Evolutionary conservation across 2,329 filamentous ascomycete genomes (phyloP), one percentile per base, ranked within the genome.

Genomic region (Pseudogymnoascus sp.): DNA sequence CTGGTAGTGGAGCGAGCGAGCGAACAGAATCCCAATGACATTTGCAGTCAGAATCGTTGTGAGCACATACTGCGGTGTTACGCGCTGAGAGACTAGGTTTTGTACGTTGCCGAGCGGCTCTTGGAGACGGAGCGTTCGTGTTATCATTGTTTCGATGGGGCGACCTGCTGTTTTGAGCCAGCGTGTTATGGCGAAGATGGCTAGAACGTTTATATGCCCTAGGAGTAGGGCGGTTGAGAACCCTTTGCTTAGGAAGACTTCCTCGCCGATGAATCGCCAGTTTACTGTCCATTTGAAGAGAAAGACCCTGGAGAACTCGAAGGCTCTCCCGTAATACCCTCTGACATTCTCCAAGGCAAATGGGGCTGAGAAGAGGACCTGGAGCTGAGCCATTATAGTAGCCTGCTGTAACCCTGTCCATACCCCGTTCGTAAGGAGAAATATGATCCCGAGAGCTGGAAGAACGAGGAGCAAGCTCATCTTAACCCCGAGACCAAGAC

Each of bases 221-320:
- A 76, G 77, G 16, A 90, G 75, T 61, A 91, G 76, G 21, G 76
- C 73, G 11, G 82, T 69, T 14, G 87, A 83, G 70, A 90, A 90
- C 2, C 77, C 73, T 64, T 75, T 81, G n/a, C 86, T 89, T 57
- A 96, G 82, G 71, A 99, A 99, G 0, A 79, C 76, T 6, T 90
- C 84, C 76, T 97, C 92, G 14, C 90, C 88, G n/a, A 97, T 78
- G 74, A 98, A 98, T 63, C 93, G 87, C 95, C 95, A 99, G 76
- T 99, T 99, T 69, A 99, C 95, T 0, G 95, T 99, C 95, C 95
- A 99, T 77, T 93, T 92, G 81, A 93, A 98, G 71, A 96, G 82
- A 78, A 99, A 99, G 70, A 91, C 86, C 63, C 95, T 84, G 57
- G 90, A 92, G 65, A 99, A 83, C 78, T 99, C 92, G 73, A 99